Evolutionary conservation across 2,329 filamentous ascomycete genomes (phyloP).

Genomic region (Xylaria sp.): DNA sequence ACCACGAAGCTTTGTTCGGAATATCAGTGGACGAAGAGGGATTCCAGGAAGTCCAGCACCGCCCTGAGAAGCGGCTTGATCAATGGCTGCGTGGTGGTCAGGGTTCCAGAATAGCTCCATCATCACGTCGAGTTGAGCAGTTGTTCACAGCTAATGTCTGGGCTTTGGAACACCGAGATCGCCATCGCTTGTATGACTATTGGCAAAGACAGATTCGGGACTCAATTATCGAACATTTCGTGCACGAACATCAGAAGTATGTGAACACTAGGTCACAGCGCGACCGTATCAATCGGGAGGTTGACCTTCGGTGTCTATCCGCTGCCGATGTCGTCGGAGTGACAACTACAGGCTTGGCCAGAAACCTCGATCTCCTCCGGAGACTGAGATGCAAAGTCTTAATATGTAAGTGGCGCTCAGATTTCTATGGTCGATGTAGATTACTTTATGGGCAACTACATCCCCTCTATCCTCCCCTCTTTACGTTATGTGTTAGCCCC

Average conservation of each 20-base stretch:
- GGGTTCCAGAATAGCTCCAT: constrained; percentile 2
- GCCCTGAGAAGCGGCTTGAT: constrained; percentile 34
- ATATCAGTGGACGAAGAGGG: constrained; percentile 43
- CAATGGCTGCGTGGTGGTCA: constrained; percentile 39
- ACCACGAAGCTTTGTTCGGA: constrained; percentile 48
- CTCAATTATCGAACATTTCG: constrained; percentile 31
- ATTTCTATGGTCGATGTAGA: not conserved
- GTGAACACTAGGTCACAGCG: constrained; percentile 32
- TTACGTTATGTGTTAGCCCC: not conserved
- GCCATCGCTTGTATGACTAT: constrained; percentile 43
- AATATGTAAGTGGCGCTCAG: constrained; percentile 55
- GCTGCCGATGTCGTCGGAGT: constrained; percentile 64
- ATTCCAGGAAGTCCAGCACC: constrained; percentile 40
- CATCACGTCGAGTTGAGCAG: constrained; percentile 21
- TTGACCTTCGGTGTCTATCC: constrained; percentile 53
- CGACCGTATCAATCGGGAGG: constrained; percentile 46
- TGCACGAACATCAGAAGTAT: constrained; percentile 29
- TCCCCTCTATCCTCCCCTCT: no score
- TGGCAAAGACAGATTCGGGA: constrained; percentile 49
- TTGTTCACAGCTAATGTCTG: constrained; percentile 36
- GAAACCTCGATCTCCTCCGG: constrained; percentile 60
- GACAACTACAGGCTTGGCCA: constrained; percentile 69
- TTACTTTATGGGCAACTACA: not conserved
- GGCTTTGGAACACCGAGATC: constrained; percentile 43
- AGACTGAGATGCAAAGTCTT: constrained; percentile 65